These are phyloP conservation scores for Vaccinium myrtillus DNA, from an alignment of 148 eudicot species.

Conservation along the genomic window DNA sequence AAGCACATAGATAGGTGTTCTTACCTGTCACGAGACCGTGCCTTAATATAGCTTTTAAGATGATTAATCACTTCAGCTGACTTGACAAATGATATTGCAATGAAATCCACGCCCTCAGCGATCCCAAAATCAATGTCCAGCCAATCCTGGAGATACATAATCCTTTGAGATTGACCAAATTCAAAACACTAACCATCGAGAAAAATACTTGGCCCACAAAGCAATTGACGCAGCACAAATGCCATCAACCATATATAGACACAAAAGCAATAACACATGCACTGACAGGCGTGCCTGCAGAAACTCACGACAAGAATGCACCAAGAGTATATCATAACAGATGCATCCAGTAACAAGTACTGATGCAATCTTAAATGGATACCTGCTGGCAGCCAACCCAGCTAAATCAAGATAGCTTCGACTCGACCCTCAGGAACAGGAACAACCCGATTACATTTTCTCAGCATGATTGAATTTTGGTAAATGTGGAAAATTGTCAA, in stretches of 20 bases:
- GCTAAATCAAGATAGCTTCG: neutral
- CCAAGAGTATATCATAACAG: neutral
- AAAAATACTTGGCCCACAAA: neutral
- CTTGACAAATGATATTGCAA: slow-evolving; percentile 93
- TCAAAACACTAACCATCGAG: neutral
- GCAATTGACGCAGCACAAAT: neutral
- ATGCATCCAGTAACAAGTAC: neutral
- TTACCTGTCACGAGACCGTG: slow-evolving; percentile 72
- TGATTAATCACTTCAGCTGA: slow-evolving; percentile 96
- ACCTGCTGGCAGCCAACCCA: neutral
- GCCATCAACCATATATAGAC: neutral
- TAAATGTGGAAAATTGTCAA: neutral
- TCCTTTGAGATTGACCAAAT: slow-evolving; percentile 16
- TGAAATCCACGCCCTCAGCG: slow-evolving; percentile 94
- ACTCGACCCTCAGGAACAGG: neutral
- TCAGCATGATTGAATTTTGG: neutral
- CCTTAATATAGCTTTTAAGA: slow-evolving; percentile 85
- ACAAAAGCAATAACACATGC: neutral
- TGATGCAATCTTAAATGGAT: neutral
- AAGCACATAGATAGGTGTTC: slow-evolving; percentile 1
- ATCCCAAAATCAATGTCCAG: slow-evolving; percentile 95
- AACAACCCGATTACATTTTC: neutral
- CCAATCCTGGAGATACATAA: slow-evolving; percentile 78
- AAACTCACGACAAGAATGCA: neutral
- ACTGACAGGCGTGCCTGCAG: neutral